Evolutionary conservation across 176 grass and related monocot genomes (phyloP), one percentile per base, ranked within the genome.

Genomic region (Carex parvula): DNA sequence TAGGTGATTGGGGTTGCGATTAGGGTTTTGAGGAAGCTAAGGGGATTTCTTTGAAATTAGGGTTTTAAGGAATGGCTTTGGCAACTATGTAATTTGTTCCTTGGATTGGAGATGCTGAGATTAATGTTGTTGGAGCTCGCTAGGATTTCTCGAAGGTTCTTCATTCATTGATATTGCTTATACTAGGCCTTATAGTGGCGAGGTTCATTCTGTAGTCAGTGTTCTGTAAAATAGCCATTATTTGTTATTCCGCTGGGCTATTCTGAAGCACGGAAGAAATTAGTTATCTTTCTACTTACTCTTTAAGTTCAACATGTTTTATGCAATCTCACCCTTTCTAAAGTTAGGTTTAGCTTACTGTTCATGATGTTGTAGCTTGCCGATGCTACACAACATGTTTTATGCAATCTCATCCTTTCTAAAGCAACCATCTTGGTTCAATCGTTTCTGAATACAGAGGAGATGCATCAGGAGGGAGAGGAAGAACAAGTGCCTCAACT

Each of bases 401-500:
- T 56, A 0, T 78, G 50, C 26, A 57, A 78, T 57, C 52, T 78
- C 26, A 78, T 2, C 15, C 26, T 57, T 57, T 33, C 26, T 78
- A 78, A 78, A 78, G 73, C 26, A 78, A 57, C 14, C 52, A 18
- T 81, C 57, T 81, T 81, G 33, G 58, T 48, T 66, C 44, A 13
- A 83, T 83, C 81, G 7, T 83, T 64, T 69, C 20, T 83, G 44
- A 33, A 18, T 83, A 52, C 62, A 83, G 81, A 68, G 60, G 41
- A 46, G 9, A 83, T 66, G 60, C 37, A 66, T 83, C 62, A 83
- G 21, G 81, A 83, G 24, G 81, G 41, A 52, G 62, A 69, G 46
- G 81, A 83, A 83, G 81, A 83, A 33, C 52, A 2, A 78, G 21
- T 83, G 62, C 81, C 62, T 30, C 39, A 48, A 53, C 26, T 83